Evolutionary conservation across 805 yeast species (phyloP).

Genomic region (Wickerhamiella spandovensis): DNA sequence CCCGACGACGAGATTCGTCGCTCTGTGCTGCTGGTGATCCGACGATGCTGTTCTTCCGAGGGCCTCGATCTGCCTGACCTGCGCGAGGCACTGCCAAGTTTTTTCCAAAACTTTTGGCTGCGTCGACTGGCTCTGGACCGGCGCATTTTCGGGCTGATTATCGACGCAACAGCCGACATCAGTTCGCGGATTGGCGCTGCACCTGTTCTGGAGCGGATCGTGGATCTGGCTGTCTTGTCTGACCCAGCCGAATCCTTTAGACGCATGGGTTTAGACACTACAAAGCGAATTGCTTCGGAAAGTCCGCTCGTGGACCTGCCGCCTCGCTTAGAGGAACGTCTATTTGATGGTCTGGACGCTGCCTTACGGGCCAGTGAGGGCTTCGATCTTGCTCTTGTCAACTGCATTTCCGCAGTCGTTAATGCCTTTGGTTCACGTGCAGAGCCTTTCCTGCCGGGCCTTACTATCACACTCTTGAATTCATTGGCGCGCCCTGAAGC

Average conservation of each 20-base stretch:
- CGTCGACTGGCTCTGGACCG: constrained; percentile 51
- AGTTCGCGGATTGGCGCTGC: constrained; percentile 57
- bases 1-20: constrained; percentile 83
- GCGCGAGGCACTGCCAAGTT: constrained; percentile 42
- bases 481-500: constrained; percentile 60
- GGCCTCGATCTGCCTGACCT: constrained; percentile 39
- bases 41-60: constrained; percentile 49
- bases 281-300: constrained; percentile 15
- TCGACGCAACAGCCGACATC: constrained; percentile 56
- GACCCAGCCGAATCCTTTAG: constrained; percentile 77
- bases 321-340: constrained; percentile 44
- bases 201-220: constrained; percentile 42
- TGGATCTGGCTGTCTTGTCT: constrained; percentile 39
- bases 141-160: constrained; percentile 44
- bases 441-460: neutral
- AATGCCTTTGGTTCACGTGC: neutral
- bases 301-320: constrained; percentile 36
- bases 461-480: constrained; percentile 51
- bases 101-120: constrained; percentile 67
- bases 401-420: neutral
- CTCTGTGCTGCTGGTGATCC: constrained; percentile 55
- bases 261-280: constrained; percentile 62
- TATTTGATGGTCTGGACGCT: constrained; percentile 62
- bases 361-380: neutral
- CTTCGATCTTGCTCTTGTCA: neutral